These are phyloP conservation scores for Bathelium albidoporum DNA, from an alignment of 495 filamentous ascomycete genomes.

Conservation along the genomic window DNA sequence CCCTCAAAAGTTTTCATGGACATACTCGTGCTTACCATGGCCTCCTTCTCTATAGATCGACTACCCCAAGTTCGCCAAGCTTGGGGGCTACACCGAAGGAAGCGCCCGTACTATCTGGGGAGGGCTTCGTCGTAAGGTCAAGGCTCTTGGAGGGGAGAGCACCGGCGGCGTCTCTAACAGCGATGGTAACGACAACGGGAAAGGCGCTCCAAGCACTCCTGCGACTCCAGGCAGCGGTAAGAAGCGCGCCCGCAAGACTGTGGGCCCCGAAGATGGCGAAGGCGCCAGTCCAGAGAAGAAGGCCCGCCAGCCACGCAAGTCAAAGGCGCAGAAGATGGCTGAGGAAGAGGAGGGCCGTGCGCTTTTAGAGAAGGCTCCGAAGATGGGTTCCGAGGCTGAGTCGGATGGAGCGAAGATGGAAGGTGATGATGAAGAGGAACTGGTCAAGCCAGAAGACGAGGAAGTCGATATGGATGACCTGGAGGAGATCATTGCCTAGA, in stretches of 20 bases:
- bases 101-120: background rate
- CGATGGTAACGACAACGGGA: background rate
- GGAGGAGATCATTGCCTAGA: no score
- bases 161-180: background rate
- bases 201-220: background rate
- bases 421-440: background rate
- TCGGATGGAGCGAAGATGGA: no score
- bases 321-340: background rate
- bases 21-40: background rate
- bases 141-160: background rate
- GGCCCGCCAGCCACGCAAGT: background rate
- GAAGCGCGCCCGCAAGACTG: background rate
- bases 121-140: background rate
- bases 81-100: background rate
- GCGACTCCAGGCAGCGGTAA: background rate
- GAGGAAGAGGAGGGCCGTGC: background rate
- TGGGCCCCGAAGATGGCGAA: background rate
- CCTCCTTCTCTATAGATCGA: background rate
- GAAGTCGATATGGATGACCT: no score
- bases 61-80: background rate
- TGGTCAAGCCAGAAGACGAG: no score
- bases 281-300: background rate
- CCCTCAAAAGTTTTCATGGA: background rate
- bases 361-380: background rate
- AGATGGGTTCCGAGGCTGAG: no score